Conservation (phyloP, 2,329 filamentous ascomycete species). For the Neoascochyta sp. region DNA sequence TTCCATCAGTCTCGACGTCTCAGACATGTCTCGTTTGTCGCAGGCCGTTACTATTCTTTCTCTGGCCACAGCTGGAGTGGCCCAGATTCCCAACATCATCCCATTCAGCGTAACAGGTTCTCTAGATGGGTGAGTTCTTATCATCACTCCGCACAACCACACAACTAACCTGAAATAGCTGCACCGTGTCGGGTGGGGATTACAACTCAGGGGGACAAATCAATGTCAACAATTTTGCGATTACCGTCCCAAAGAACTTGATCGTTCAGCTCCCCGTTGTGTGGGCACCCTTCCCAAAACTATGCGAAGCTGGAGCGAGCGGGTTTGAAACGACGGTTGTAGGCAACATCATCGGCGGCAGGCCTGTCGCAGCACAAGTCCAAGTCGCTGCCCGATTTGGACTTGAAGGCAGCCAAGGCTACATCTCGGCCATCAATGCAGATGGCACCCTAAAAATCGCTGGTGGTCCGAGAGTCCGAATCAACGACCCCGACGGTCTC, state of each 20-base stretch:
- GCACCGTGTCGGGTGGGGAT: constrained; percentile 16
- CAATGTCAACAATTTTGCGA: constrained; percentile 44
- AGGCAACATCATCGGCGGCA: constrained; percentile 40
- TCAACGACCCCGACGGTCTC: constrained; percentile 48
- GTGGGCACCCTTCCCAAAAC: constrained; percentile 42
- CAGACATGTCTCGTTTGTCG: constrained; percentile 18
- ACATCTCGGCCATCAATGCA: constrained; percentile 34
- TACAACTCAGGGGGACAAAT: constrained; percentile 48
- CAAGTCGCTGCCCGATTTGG: constrained; percentile 35
- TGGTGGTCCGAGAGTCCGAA: constrained; percentile 37
- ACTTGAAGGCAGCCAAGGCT: constrained; percentile 37
- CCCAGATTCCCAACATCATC: constrained; percentile 21
- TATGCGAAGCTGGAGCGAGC: constrained; percentile 20
- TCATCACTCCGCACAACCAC: background rate
- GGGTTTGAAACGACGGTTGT: constrained; percentile 31
- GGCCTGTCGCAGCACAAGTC: constrained; percentile 41
- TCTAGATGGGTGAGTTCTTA: constrained; percentile 22
- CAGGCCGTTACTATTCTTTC: constrained; percentile 14
- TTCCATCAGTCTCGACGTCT: too few relatives aligned
- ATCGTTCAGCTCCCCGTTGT: constrained; percentile 49
- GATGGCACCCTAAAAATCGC: constrained; percentile 38
- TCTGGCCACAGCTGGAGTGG: constrained; percentile 15
- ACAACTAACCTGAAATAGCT: constrained; percentile 12
- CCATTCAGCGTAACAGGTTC: constrained; percentile 27
- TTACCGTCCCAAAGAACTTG: constrained; percentile 50